phyloP scores from a whole-genome alignment of 1,284 basidiomycete genomes.

The Pseudozyma sp. region DNA sequence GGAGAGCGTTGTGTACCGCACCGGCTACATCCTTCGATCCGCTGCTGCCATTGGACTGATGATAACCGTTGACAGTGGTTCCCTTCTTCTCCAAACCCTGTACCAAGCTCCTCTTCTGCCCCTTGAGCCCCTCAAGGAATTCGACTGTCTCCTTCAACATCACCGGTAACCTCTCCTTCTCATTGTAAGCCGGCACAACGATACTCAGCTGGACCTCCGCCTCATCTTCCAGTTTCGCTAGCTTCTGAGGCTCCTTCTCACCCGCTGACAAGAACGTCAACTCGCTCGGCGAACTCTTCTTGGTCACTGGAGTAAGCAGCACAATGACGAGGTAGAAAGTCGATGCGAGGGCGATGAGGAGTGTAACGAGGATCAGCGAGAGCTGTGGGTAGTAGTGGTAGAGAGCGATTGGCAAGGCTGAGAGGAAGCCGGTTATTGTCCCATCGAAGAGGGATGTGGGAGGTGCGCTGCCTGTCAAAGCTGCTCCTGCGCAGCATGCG shows the following conservation, averaged over 20 bases:
- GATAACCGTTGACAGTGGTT: background rate
- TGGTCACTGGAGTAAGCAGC: constrained; percentile 26
- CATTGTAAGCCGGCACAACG: constrained; percentile 91
- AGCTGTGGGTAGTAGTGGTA: constrained; percentile 47
- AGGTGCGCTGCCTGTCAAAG: constrained; percentile 19
- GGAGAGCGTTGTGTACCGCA: constrained; percentile 18
- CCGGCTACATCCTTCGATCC: background rate
- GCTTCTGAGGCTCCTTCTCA: constrained; percentile 4
- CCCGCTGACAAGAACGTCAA: constrained; percentile 11
- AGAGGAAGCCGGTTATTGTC: constrained; percentile 32
- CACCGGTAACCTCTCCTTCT: constrained; percentile 79
- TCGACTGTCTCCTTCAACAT: constrained; percentile 82
- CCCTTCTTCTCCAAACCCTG: constrained; percentile 6
- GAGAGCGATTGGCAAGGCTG: constrained; percentile 34
- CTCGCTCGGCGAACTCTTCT: constrained; percentile 12
- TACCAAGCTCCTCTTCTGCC: constrained; percentile 16
- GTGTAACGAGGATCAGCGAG: constrained; percentile 19
- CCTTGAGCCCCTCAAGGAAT: constrained; percentile 69
- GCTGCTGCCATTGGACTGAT: background rate
- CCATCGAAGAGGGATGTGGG: constrained; percentile 29
- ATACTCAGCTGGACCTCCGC: constrained; percentile 74
- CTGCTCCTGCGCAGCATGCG: constrained; percentile 50
- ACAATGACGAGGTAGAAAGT: constrained; percentile 31
- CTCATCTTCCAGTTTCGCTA: constrained; percentile 24
- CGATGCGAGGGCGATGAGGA: background rate